Conservation (phyloP, 768 basidiomycete genomes). For the Candolleomyces efflorescens region DNA sequence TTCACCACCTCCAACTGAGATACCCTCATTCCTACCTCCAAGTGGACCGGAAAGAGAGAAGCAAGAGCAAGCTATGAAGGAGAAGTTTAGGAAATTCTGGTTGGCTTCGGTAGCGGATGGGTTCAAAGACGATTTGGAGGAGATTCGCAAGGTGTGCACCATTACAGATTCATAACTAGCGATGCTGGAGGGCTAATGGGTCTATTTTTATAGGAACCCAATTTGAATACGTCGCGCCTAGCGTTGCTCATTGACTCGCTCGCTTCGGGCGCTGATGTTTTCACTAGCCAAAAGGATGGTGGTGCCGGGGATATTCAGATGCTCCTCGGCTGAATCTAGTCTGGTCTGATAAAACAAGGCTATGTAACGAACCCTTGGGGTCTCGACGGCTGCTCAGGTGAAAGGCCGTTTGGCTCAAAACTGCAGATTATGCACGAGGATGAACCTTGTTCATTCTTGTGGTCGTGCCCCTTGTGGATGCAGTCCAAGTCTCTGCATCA, state of each 20-base stretch:
- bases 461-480: too few relatives aligned
- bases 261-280: constrained; percentile 74
- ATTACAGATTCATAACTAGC: background rate
- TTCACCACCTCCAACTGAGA: constrained; percentile 37
- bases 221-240: constrained; percentile 62
- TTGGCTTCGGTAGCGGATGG: constrained; percentile 80
- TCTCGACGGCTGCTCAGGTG: too few relatives aligned
- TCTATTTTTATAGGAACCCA: constrained; percentile 51
- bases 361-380: too few relatives aligned
- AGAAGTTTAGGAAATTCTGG: constrained; percentile 80
- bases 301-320: constrained; percentile 70
- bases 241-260: constrained; percentile 78
- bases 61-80: constrained; percentile 53
- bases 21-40: constrained; percentile 58
- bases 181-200: background rate
- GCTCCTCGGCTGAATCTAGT: constrained; percentile 41
- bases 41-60: constrained; percentile 22
- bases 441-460: too few relatives aligned
- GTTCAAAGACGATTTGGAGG: constrained; percentile 80
- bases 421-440: too few relatives aligned
- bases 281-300: constrained; percentile 37
- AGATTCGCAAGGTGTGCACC: constrained; percentile 66
- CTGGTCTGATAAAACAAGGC: too few relatives aligned
- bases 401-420: too few relatives aligned
- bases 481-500: too few relatives aligned